Evolutionary conservation across 106 monocot species (phyloP), one percentile per base, ranked within the genome.

Genomic region (Phalaenopsis aphrodite): DNA sequence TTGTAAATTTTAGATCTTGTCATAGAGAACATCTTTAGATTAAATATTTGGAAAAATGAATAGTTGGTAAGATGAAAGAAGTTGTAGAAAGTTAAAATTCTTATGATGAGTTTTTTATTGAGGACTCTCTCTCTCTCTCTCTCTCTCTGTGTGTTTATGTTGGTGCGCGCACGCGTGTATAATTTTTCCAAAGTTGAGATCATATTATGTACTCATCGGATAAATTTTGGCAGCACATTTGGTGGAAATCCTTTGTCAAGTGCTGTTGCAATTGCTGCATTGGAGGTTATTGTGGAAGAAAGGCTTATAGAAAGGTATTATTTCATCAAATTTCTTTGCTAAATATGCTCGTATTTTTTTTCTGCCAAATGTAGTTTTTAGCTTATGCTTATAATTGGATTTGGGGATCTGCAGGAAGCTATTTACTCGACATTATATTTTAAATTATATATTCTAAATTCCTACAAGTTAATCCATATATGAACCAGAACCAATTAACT

Each of bases 211-310:
- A 16, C 77, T 45, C 6, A 41, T 37, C 43, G 23, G 23, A 52
- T 67, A 67, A 58, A 41, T 23, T 18, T 14, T 75, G 12, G 15
- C 89, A 94, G 99, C 82, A 99, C 99, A 36, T 99, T 99, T 90
- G 99, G 95, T 69, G 95, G 99, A 42, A 99, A 99, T 87, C 95
- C 99, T 58, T 86, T 99, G 79, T 82, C 95, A 76, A 99, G 99
- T 84, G 91, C 95, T 9, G 95, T 99, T 36, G 95, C 91, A 64
- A 83, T 99, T 64, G 93, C 92, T 76, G 89, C 99, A 84, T 77
- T 99, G 72, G 80, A 93, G 55, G 90, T 95, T 19, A 85, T 99
- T 81, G 87, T 81, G 77, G 99, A 95, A 21, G 99, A 99, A 90
- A 87, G 89, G 64, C 85, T 99, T 4, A 66, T 79, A 65, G 93